Conservation (phyloP, 352 stramenopile genomes). For the Aphanomyces euteiches region DNA sequence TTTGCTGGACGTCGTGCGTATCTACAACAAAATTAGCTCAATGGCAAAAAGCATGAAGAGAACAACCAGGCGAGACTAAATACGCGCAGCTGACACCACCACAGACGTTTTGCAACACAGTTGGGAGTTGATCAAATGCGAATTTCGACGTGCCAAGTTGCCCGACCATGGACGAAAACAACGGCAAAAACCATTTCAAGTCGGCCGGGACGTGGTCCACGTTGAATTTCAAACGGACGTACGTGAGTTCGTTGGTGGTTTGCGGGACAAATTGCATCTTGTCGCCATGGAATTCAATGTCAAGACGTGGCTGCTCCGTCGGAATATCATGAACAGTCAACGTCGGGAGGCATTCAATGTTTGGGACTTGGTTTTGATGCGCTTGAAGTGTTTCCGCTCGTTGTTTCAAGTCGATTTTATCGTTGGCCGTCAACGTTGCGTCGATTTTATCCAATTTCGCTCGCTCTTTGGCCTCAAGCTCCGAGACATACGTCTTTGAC, state of each 20-base stretch:
- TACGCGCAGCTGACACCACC: constrained; percentile 69
- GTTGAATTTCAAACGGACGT: constrained; percentile 57
- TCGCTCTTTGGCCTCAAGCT: constrained; percentile 45
- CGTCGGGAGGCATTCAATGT: constrained; percentile 70
- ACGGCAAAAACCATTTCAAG: constrained; percentile 61
- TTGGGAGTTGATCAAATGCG: constrained; percentile 62
- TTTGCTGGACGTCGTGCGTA: not conserved
- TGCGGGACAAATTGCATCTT: constrained; percentile 56
- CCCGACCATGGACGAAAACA: constrained; percentile 70
- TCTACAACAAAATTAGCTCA: constrained; percentile 3
- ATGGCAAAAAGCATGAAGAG: not conserved
- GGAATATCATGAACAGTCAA: constrained; percentile 69
- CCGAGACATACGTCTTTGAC: constrained; percentile 51
- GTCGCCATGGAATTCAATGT: not conserved
- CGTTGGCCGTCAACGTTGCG: not conserved
- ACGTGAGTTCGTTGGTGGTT: constrained; percentile 81
- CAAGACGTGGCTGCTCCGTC: constrained; percentile 9
- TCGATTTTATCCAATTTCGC: not conserved
- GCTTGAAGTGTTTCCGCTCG: constrained; percentile 47
- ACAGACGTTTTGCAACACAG: constrained; percentile 70
- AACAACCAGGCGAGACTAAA: constrained; percentile 48
- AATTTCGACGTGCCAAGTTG: constrained; percentile 67
- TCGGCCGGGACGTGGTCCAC: constrained; percentile 46
- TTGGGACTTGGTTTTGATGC: constrained; percentile 50
- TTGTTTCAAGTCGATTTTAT: not conserved